Evolutionary conservation across 2,329 filamentous ascomycete genomes (phyloP).

Genomic region (Ascochyta rabiei): DNA sequence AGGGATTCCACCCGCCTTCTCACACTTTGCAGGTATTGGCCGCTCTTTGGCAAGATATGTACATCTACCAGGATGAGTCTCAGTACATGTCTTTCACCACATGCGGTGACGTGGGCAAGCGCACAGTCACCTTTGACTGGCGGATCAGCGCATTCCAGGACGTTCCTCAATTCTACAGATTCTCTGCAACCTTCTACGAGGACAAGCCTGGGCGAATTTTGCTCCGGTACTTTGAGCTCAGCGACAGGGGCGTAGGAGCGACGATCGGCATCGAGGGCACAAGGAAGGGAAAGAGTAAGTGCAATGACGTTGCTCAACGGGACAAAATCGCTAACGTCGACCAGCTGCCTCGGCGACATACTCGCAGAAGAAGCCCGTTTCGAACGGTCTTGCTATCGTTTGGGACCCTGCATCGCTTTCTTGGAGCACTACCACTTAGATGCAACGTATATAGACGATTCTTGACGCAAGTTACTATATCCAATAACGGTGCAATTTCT

Average conservation of each 20-base stretch:
- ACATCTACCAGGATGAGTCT: background rate
- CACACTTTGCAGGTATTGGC: background rate
- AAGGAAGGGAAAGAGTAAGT: background rate
- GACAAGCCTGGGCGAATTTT: background rate
- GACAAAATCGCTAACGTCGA: background rate
- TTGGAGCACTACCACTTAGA: background rate
- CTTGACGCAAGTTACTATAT: no score
- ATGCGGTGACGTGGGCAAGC: background rate
- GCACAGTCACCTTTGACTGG: slow-evolving; percentile 3
- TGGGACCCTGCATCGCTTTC: background rate
- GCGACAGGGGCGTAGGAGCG: background rate
- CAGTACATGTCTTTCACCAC: background rate
- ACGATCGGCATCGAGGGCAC: background rate
- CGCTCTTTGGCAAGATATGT: background rate
- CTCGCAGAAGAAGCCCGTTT: background rate
- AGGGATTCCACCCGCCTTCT: background rate
- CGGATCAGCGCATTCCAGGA: background rate
- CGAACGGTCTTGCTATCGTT: background rate
- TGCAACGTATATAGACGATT: background rate
- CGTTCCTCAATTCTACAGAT: background rate
- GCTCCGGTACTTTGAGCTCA: background rate
- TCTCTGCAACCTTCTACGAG: slow-evolving; percentile 1
- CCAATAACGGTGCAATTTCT: no score
- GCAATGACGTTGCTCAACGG: background rate
- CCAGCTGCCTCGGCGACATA: background rate